phyloP scores from a whole-genome alignment of 768 basidiomycete genomes.

The Agaricus sinodeliciosus region DNA sequence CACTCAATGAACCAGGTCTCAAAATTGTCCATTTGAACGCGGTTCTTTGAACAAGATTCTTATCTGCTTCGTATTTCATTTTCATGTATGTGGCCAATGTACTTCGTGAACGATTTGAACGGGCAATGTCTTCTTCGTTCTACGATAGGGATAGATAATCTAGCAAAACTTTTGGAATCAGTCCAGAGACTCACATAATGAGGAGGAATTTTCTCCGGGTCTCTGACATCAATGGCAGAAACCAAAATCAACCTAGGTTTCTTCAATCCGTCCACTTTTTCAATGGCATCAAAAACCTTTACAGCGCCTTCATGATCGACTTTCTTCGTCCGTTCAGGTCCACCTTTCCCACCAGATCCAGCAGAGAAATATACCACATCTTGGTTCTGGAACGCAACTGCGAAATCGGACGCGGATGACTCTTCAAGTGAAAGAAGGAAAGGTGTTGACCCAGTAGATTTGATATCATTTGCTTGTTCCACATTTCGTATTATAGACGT shows the following conservation, averaged over 20 bases:
- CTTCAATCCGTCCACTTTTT: constrained; percentile 32
- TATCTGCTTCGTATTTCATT: constrained; percentile 47
- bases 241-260: constrained; percentile 53
- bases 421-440: constrained; percentile 53
- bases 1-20: constrained; percentile 53
- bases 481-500: constrained; percentile 50
- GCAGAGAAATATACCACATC: constrained; percentile 44
- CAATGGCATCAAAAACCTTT: constrained; percentile 66
- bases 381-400: constrained; percentile 33
- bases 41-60: constrained; percentile 38
- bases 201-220: constrained; percentile 39
- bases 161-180: neutral
- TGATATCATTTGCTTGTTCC: constrained; percentile 42
- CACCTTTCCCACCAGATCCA: constrained; percentile 54
- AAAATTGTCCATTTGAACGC: constrained; percentile 63
- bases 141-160: constrained; percentile 12
- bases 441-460: constrained; percentile 34
- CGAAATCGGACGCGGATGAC: constrained; percentile 36
- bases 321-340: constrained; percentile 43
- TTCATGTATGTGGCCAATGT: constrained; percentile 39
- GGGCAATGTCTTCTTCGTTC: constrained; percentile 39
- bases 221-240: constrained; percentile 51
- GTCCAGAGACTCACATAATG: constrained; percentile 38
- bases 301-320: constrained; percentile 61
- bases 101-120: constrained; percentile 35